Evolutionary conservation across 2,329 filamentous ascomycete species (phyloP), one percentile per base, ranked within the genome.

Genomic region (Pseudogymnoascus sp.): DNA sequence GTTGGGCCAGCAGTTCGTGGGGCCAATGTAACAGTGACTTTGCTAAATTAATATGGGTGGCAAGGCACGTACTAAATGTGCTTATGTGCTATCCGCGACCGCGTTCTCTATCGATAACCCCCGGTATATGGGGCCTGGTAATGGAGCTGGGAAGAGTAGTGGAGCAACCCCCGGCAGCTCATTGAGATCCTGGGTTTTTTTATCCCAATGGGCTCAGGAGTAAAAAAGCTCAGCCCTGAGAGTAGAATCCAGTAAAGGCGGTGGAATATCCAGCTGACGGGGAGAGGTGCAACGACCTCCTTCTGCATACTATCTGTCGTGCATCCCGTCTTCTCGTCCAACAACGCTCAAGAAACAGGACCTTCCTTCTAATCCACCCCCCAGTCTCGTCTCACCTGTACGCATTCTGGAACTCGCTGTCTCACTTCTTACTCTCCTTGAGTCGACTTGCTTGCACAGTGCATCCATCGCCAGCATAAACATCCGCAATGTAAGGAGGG

Each of bases 301-400:
- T 10, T 19, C 47, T 56, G 47, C 47, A 56, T 33, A 56, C 47
- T 6, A 5, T 29, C 47, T 31, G 47, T 56, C 47, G 47, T 56
- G 47, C 26, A 56, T 56, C 47, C 47, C 26, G 47, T 33, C 47
- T 33, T 56, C 47, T 56, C 47, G 26, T 56, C 47, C 47, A 56
- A 56, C 47, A 31, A 19, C 47, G 1, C 47, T 31, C 47, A 56
- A 33, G 47, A 56, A 56, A 56, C 8, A 33, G 26, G n/a, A 33
- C 26, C 26, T 56, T 33, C 47, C n/a, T 31, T 56, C 26, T 33
- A 29, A n/a, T 29, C 44, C 24, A 16, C 26, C 13, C 8, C 26
- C 47, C 47, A 53, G 47, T 56, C 47, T 56, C 47, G 47, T 56
- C 47, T 56, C 47, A 56, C 47, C 47, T 56, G 26, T 56, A 56